Base-by-base conservation (phyloP, 73 alveolate species). In the Blepharisma japonicum region DNA sequence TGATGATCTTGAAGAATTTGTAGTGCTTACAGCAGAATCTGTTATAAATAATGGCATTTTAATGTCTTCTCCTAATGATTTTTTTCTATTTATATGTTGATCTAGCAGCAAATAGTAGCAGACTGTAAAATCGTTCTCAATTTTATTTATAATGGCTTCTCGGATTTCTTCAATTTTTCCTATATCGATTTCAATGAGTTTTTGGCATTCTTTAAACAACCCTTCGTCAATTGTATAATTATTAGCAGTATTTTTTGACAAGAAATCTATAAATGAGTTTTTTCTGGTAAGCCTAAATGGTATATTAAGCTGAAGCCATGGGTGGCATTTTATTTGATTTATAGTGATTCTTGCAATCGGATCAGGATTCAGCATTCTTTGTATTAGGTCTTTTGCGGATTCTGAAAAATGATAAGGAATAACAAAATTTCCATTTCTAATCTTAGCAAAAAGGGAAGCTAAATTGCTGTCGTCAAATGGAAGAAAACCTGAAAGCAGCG, bases 381-480 rank as follows among this genome's bases (percentile, higher is more conserved):
- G 88, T 32, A 95, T 92, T 42, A 95, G 81, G 86, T 95, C 99
- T 67, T 87, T 86, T 5, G 95, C 99, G 72, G 86, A 91, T 49
- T 80, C 84, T 45, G 95, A 71, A 32, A 87, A 71, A 39, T 79
- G 85, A 70, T 38, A 70, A 70, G 90, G 88, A 86, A 84, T 84
- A 45, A 42, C 71, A 74, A 53, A 83, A 45, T 83, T 70, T 4
- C 83, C 89, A 25, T 87, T 90, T 81, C 85, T 85, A 8, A 93
- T 90, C 70, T 86, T 87, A 61, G 83, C 82, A 81, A 88, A 86
- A 55, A 93, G 85, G 55, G 71, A 78, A 23, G 89, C 83, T 32
- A 92, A 90, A 71, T 81, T 84, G 83, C 87, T 95, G 68, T 96
- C 99, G 70, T 96, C 98, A 78, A 96, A 96, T 39, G 99, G 99